These are phyloP conservation scores for Floccularia luteovirens DNA, from an alignment of 768 basidiomycete species.

Conservation along the genomic window DNA sequence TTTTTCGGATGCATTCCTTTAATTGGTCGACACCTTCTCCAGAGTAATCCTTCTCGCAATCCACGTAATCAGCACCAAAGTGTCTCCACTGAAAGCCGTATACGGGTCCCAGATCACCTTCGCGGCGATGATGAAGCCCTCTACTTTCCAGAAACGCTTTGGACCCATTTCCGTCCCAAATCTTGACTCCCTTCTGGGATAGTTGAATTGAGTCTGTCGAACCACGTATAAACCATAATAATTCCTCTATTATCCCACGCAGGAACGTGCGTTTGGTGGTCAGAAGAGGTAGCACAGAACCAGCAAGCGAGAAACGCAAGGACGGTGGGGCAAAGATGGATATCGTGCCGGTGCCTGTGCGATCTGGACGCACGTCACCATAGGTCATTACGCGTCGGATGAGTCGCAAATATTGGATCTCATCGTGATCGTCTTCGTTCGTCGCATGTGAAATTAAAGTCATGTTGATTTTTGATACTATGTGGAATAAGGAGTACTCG, in stretches of 20 bases:
- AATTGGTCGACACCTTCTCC: slow-evolving; percentile 92
- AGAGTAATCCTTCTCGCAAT: slow-evolving; percentile 68
- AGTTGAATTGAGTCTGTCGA: slow-evolving; percentile 75
- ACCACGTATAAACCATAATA: slow-evolving; percentile 90
- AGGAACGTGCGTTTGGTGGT: slow-evolving; percentile 95
- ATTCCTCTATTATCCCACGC: slow-evolving; percentile 87
- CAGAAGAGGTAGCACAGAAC: slow-evolving; percentile 75
- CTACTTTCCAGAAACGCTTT: slow-evolving; percentile 79
- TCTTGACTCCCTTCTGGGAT: slow-evolving; percentile 79
- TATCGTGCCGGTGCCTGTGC: slow-evolving; percentile 92
- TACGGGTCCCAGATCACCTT: slow-evolving; percentile 93
- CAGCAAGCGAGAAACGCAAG: slow-evolving; percentile 80
- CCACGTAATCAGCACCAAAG: slow-evolving; percentile 79
- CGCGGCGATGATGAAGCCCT: slow-evolving; percentile 76
- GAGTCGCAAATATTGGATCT: slow-evolving; percentile 83
- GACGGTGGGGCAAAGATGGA: slow-evolving; percentile 88
- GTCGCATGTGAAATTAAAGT: not conserved
- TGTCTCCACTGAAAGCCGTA: slow-evolving; percentile 98
- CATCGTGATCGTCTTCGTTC: slow-evolving; percentile 49
- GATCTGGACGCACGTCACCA: slow-evolving; percentile 78
- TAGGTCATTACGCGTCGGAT: slow-evolving; percentile 67
- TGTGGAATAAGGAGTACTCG: no score
- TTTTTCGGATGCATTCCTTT: slow-evolving; percentile 82
- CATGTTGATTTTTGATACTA: no score
- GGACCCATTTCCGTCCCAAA: slow-evolving; percentile 97